Percentiles rank a stretch among this genome's conserved stretches.
Evolutionary conservation across 106 monocot species (phyloP).

Genomic region (Amphibolis antarctica): DNA sequence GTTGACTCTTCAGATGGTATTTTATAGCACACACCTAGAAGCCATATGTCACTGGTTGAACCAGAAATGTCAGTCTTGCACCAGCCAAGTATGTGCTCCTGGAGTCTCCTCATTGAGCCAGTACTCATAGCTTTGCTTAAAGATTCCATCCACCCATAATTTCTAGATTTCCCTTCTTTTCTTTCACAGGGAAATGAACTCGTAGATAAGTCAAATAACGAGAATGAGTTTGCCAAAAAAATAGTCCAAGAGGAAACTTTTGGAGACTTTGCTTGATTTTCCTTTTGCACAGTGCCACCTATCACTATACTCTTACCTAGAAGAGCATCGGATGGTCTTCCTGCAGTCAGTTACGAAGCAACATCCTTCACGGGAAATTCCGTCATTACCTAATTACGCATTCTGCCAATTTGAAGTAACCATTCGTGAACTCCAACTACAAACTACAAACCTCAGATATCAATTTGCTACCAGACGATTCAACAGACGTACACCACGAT

Average conservation of each 20-base stretch:
- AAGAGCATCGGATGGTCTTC: conserved; percentile 25
- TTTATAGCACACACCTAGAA: conserved; percentile 72
- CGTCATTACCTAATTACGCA: conserved; percentile 62
- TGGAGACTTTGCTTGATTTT: conserved; percentile 15
- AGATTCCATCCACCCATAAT: conserved; percentile 48
- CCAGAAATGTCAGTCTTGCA: conserved; percentile 40
- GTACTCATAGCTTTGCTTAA: conserved; percentile 42
- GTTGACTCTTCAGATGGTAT: conserved; percentile 40
- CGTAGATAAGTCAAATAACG: conserved; percentile 34
- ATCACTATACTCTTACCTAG: conserved; percentile 10
- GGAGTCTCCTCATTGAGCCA: conserved; percentile 64
- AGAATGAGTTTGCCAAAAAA: conserved; percentile 43
- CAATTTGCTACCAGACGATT: no score
- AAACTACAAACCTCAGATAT: no score
- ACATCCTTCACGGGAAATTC: conserved; percentile 55
- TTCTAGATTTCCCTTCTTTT: conserved; percentile 25
- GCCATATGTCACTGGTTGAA: conserved; percentile 71
- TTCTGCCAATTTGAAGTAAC: neutral
- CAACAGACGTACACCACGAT: no score
- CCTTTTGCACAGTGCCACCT: conserved; percentile 21
- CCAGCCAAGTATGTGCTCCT: conserved; percentile 61
- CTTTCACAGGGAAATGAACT: conserved; percentile 20
- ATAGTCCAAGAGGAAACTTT: conserved; percentile 42
- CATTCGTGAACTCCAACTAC: neutral
- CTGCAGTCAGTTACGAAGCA: conserved; percentile 40